phyloP scores from a whole-genome alignment of 2,329 filamentous ascomycete genomes.

The Phyllosticta ampelicida region DNA sequence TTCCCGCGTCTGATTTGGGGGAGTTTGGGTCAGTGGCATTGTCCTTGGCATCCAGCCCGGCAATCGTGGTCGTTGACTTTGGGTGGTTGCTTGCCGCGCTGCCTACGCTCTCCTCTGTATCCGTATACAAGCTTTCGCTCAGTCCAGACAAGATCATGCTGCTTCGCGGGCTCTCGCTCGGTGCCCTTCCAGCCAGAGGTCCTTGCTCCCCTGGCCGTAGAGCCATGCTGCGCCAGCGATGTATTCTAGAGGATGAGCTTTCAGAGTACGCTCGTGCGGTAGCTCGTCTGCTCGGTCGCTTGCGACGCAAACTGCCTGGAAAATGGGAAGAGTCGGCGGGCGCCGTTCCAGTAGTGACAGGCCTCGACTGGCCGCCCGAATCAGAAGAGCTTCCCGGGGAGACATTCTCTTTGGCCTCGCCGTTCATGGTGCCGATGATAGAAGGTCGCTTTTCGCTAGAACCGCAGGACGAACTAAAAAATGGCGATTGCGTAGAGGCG shows the following conservation, averaged over 20 bases:
- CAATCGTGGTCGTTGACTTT: neutral
- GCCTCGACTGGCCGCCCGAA: neutral
- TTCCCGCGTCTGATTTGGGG: neutral
- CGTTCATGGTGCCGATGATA: slow-evolving; percentile 2
- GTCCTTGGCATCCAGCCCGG: neutral
- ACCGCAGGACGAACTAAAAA: slow-evolving; percentile 28
- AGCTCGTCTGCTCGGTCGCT: neutral
- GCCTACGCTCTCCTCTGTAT: slow-evolving; percentile 1
- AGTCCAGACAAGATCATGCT: slow-evolving; percentile 1
- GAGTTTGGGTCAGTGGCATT: neutral
- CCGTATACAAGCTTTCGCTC: slow-evolving; percentile 7
- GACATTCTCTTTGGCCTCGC: neutral
- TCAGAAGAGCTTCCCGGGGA: neutral
- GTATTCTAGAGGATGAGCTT: neutral
- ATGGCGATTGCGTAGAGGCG: slow-evolving; percentile 27
- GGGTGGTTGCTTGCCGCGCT: neutral
- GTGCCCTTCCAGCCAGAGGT: neutral
- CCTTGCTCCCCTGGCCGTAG: neutral
- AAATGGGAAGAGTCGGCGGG: neutral
- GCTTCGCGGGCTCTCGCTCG: slow-evolving; percentile 4
- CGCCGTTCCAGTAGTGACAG: neutral
- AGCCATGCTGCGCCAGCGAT: neutral
- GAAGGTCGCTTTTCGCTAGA: slow-evolving; percentile 15
- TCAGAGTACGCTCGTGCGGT: slow-evolving; percentile 6
- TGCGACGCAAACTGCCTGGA: slow-evolving; percentile 6